Conservation (phyloP, 1,139 yeast species). For the Taphrina populina region DNA sequence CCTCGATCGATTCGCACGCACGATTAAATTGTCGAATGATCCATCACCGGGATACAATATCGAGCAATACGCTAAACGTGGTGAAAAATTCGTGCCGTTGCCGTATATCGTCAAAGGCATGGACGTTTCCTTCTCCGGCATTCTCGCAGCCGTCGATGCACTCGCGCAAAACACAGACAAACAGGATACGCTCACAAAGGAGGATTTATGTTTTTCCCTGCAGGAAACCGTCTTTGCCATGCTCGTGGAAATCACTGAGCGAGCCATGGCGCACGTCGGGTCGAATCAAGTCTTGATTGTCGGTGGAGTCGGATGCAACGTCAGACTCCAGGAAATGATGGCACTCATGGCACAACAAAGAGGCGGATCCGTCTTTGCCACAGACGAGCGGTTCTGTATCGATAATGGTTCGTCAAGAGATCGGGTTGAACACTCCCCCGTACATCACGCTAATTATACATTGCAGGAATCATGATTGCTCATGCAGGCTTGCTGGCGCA, state of each 20-base stretch:
- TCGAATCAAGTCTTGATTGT: constrained; percentile 87
- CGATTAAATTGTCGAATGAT: constrained; percentile 78
- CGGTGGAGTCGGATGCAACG: constrained; percentile 97
- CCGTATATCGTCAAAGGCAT: constrained; percentile 98
- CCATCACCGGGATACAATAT: constrained; percentile 98
- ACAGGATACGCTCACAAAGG: constrained; percentile 59
- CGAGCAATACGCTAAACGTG: constrained; percentile 83
- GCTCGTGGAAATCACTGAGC: constrained; percentile 95
- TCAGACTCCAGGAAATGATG: constrained; percentile 94
- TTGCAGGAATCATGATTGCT: constrained; percentile 82
- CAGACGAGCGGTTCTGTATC: constrained; percentile 67
- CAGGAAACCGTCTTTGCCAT: constrained; percentile 92
- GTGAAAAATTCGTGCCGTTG: constrained; percentile 66
- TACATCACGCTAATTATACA: constrained; percentile 82
- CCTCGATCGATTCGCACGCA: constrained; percentile 90
- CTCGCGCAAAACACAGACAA: constrained; percentile 63
- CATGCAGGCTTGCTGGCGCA: constrained; percentile 91
- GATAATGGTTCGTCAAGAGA: constrained; percentile 21
- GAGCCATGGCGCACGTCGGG: constrained; percentile 98
- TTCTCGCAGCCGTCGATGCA: constrained; percentile 76
- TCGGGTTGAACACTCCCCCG: constrained; percentile 42
- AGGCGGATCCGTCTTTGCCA: constrained; percentile 82
- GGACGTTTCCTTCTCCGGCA: constrained; percentile 97
- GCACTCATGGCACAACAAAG: constrained; percentile 85
- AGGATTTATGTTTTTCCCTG: constrained; percentile 85